These are phyloP conservation scores for Tillandsia leiboldiana DNA, from an alignment of 176 grass and related monocot species.

Conservation along the genomic window DNA sequence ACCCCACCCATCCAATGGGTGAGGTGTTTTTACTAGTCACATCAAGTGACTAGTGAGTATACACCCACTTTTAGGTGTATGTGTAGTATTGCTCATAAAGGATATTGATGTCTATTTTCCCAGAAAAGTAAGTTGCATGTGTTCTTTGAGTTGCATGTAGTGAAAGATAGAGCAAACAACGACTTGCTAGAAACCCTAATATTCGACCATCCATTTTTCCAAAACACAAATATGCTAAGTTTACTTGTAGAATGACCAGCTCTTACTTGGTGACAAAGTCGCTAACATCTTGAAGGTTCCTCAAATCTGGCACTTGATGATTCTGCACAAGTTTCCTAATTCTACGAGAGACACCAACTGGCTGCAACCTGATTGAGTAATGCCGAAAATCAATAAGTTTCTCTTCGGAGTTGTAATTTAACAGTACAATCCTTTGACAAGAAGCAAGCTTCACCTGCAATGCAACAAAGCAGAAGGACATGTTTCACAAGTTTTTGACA, in stretches of 20 bases:
- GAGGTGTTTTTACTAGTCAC: too few species aligned
- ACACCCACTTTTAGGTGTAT: too few species aligned
- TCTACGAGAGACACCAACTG: constrained; percentile 38
- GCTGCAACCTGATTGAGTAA: constrained; percentile 38
- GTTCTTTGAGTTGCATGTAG: not conserved
- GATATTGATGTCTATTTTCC: too few species aligned
- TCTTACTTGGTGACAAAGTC: constrained; percentile 50
- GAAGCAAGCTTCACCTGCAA: constrained; percentile 35
- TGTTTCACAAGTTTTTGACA: not conserved
- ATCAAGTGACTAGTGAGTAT: too few species aligned
- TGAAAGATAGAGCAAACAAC: not conserved
- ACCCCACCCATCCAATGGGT: too few species aligned
- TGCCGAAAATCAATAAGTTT: constrained; percentile 45
- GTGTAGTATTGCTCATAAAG: too few species aligned
- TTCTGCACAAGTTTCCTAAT: constrained; percentile 41
- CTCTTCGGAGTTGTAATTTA: constrained; percentile 38
- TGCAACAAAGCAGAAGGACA: not conserved
- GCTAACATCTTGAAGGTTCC: constrained; percentile 41
- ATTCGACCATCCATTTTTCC: not conserved
- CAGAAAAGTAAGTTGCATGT: not conserved
- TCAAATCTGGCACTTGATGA: constrained; percentile 42
- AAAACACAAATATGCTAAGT: not conserved
- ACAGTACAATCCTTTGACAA: constrained; percentile 38
- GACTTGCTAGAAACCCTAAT: not conserved
- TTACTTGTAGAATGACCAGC: not conserved